A percentile compares a stretch with the other conserved stretches of the same genome.
These are phyloP conservation scores for Teratosphaeria viscida DNA, from an alignment of 2,329 filamentous ascomycete genomes.

Conservation along the genomic window DNA sequence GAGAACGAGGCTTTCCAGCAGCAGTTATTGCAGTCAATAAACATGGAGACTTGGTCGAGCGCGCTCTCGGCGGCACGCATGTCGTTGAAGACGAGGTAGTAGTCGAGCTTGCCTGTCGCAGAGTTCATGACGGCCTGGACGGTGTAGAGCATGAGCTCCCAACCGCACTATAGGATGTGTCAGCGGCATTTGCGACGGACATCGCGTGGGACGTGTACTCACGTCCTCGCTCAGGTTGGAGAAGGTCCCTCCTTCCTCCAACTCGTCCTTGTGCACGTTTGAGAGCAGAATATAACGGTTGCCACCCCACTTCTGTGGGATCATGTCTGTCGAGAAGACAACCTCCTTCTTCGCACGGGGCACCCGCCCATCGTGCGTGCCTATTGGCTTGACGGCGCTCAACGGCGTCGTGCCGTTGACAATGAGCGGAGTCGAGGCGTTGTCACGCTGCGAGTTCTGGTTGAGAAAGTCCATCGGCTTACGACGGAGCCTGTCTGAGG, in stretches of 20 bases:
- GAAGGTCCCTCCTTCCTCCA: neutral
- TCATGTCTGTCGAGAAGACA: conserved; percentile 18
- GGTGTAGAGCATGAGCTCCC: conserved; percentile 17
- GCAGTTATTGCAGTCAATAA: neutral
- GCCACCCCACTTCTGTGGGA: conserved; percentile 5
- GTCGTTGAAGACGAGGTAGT: neutral
- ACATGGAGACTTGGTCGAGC: neutral
- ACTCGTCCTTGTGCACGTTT: neutral
- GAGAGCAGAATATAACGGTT: conserved; percentile 16
- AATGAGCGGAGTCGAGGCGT: neutral
- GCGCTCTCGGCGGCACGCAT: neutral
- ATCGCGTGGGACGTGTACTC: conserved; percentile 2
- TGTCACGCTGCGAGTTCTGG: neutral
- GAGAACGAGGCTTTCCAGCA: neutral
- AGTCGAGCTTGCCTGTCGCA: conserved; percentile 4
- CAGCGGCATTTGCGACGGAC: conserved; percentile 3
- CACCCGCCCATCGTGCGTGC: conserved; percentile 6
- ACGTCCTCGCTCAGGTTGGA: conserved; percentile 8
- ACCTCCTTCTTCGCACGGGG: neutral
- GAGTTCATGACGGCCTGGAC: conserved; percentile 7
- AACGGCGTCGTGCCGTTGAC: neutral
- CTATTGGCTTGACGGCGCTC: conserved; percentile 10
- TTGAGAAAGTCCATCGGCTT: neutral
- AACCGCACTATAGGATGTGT: conserved; percentile 11
- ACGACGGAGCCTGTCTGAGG: neutral